These are phyloP conservation scores for Rhododendron molle DNA, from an alignment of 148 eudicot genomes.

Conservation along the genomic window DNA sequence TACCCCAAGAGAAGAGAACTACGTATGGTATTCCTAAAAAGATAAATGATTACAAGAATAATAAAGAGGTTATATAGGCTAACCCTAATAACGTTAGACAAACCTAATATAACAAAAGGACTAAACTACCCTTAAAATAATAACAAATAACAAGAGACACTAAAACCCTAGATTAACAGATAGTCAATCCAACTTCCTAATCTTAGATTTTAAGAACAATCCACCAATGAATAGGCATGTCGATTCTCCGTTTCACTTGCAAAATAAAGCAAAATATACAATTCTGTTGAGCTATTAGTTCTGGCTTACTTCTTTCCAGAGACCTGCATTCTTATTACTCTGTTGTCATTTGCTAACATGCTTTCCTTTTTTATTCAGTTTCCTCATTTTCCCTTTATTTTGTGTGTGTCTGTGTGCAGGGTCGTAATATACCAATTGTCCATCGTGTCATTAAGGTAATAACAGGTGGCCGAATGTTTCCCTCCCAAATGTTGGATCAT, in stretches of 20 bases:
- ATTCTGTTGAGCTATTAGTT: background rate
- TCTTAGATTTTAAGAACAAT: background rate
- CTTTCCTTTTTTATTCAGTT: background rate
- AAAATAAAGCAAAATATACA: background rate
- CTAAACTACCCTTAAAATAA: no score
- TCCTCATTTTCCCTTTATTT: slow-evolving; percentile 14
- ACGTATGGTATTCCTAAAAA: no score
- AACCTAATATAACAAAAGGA: no score
- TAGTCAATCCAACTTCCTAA: background rate
- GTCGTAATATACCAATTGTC: slow-evolving; percentile 79
- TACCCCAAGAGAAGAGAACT: no score
- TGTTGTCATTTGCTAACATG: background rate
- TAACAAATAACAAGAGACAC: no score
- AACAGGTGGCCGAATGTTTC: background rate
- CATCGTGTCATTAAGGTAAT: slow-evolving; percentile 85
- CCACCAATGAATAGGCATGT: slow-evolving; percentile 3
- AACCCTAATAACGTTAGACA: no score
- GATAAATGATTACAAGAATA: no score
- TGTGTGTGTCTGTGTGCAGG: slow-evolving; percentile 29
- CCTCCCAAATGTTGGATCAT: background rate
- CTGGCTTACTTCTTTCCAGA: background rate
- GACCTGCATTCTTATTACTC: background rate
- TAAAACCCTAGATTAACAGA: no score
- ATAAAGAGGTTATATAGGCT: no score
- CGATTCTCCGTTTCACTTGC: background rate